Conservation (phyloP, 2,329 filamentous ascomycete genomes). For the Setomelanomma holmii region DNA sequence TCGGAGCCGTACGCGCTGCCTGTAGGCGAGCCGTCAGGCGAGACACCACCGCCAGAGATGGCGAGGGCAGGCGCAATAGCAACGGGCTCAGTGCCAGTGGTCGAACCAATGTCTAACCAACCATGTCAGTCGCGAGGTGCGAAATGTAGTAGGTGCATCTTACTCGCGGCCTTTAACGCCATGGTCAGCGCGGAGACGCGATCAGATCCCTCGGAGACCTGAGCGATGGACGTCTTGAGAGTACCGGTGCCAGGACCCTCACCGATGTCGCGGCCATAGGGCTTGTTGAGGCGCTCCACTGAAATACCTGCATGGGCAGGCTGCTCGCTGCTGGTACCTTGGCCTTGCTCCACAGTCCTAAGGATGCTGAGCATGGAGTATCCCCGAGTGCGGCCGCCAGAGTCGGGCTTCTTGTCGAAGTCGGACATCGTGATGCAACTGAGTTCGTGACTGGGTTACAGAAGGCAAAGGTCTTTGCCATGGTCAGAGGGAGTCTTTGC, state of each 20-base stretch:
- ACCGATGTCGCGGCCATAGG: background rate
- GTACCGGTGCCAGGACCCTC: background rate
- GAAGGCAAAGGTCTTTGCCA: background rate
- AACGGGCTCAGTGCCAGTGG: background rate
- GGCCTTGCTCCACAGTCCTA: background rate
- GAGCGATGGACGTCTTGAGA: background rate
- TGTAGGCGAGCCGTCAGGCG: background rate
- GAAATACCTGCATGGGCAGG: background rate
- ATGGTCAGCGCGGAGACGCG: background rate
- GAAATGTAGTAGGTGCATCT: no score
- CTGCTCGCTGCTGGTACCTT: background rate
- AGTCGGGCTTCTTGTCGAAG: background rate
- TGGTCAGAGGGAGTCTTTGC: background rate
- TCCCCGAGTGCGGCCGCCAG: background rate
- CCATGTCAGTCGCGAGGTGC: no score
- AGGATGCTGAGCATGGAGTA: slow-evolving; percentile 1
- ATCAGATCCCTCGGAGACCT: background rate
- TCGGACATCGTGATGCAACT: background rate
- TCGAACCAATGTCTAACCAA: background rate
- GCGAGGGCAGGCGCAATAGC: background rate
- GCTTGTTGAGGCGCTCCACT: background rate
- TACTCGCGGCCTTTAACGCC: background rate
- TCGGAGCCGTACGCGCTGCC: background rate
- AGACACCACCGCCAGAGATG: background rate
- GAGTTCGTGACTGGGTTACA: background rate